Base-by-base conservation (phyloP, 305 asterid genomes). In the Fraxinus sp. region DNA sequence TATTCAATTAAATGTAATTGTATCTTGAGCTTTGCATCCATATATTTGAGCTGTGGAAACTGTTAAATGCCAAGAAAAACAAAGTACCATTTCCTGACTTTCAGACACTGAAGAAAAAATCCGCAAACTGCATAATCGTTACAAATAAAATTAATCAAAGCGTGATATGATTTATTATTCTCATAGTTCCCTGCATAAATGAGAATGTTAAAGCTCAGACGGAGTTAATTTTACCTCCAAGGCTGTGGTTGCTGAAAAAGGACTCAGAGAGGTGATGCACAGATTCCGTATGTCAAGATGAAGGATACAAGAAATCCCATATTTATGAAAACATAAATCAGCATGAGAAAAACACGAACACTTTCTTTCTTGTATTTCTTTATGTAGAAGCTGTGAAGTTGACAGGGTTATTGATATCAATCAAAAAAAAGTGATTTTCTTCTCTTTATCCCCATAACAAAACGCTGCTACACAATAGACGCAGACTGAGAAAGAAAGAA, bases 21-120 rank as follows among this genome's bases (percentile, higher is more conserved):
- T 76, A 75, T 16, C 8, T 24, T 9, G 20, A 49, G 26, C 37
- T 72, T 76, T 76, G 75, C 52, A 55, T 83, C 46, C 57, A 78
- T 13, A 70, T 74, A 55, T 78, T 57, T 78, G 79, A 36, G 36
- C 52, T 14, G 72, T 36, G 39, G 59, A 59, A 14, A 36, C 32
- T 30, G 18, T 6, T 24, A 13, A 46, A 46, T 13, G 6, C n/a
- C 57, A 46, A 46, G 57, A 46, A 26, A 41, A 74, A 16, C 52
- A 11, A 78, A 46, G 28, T 30, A 30, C 57, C 26, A 68, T 81
- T 22, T 62, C 57, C 62, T 72, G 39, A 33, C 30, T 62, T 37
- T 49, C 55, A 30, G 59, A 24, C 20, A 11, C 33, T 78, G 30
- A 33, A 81, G 64, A 78, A 26, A 49, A 74, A 46, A 20, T 62